Conservation (phyloP, 2,329 filamentous ascomycete species). For the Stromatinia cepivora region DNA sequence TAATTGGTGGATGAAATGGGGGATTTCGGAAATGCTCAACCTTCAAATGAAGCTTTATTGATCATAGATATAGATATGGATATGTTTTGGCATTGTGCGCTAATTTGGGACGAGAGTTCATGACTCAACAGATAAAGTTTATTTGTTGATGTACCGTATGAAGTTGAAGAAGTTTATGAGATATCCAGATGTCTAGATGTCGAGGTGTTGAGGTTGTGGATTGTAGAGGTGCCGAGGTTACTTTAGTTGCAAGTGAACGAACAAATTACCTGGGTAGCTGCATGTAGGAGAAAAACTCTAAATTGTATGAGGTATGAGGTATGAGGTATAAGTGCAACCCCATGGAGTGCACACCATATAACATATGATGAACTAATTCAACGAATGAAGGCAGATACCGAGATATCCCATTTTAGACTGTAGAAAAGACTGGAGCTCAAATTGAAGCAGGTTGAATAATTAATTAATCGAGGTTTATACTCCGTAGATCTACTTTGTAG, state of each 20-base stretch:
- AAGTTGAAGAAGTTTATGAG: background rate
- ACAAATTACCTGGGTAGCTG: constrained; percentile 13
- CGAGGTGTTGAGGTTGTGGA: too few relatives aligned
- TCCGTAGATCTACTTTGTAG: too few relatives aligned
- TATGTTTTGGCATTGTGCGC: background rate
- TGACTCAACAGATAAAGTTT: constrained; percentile 2
- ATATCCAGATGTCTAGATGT: background rate
- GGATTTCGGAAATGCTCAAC: background rate
- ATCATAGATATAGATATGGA: background rate
- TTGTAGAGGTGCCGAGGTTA: too few relatives aligned
- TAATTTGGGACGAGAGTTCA: background rate
- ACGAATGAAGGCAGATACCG: background rate
- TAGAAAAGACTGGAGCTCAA: background rate
- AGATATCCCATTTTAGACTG: background rate
- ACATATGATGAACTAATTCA: background rate
- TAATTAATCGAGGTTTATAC: background rate
- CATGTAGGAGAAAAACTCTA: constrained; percentile 12
- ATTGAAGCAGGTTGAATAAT: background rate
- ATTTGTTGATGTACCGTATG: background rate
- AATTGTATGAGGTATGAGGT: background rate
- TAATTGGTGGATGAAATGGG: constrained; percentile 1
- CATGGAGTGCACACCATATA: too few relatives aligned
- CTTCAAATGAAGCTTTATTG: constrained; percentile 1
- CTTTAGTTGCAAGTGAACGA: background rate
- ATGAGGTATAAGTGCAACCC: background rate